Base-by-base conservation (phyloP, 2,329 filamentous ascomycete genomes). In the Penicillium sp. region DNA sequence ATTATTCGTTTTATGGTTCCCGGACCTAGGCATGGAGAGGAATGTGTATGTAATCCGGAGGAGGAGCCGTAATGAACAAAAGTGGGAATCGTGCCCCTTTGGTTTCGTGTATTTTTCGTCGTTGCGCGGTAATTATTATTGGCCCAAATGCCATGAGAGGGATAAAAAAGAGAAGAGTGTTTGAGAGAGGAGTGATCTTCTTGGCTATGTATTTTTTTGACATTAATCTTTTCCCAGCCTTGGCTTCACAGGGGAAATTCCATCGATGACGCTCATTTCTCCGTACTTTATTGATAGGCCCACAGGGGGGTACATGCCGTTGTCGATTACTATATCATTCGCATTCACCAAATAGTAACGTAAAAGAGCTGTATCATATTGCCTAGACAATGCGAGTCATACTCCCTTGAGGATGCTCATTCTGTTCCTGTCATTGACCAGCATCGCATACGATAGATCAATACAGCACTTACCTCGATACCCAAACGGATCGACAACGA, bases 1-100 rank as follows among this genome's bases (percentile, higher is more conserved):
- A 72, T 71, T 59, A 65, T 67, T 65, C 22, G 58, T 45, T 57
- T 67, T 71, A 56, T 67, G 59, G 47, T 51, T 53, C 38, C 56
- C 56, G 16, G 55, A 56, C 54, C 53, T 45, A 47, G 56, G 60
- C 67, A 63, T 57, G 65, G 60, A 56, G 38, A 40, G 51, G 61
- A 59, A 60, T 62, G 59, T 54, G 55, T 62, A 62, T 59, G 57
- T 62, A 58, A 58, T 55, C 48, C 50, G 54, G 31, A 47, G 56
- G 21, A 36, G 50, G 36, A 8, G 27, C 21, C 18, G 49, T 47
- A 47, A 52, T 22, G 43, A 47, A 48, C 29, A 7, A 34, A 51
- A 36, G 27, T 18, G 21, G 29, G 36, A 14, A 40, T 34, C n/a
- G 9, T 40, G 38, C 57, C 44, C 51, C 44, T 38, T 55, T 42